These are phyloP conservation scores for Vitis rotundifolia DNA, from an alignment of 164 flowering plant species.

Conservation along the genomic window DNA sequence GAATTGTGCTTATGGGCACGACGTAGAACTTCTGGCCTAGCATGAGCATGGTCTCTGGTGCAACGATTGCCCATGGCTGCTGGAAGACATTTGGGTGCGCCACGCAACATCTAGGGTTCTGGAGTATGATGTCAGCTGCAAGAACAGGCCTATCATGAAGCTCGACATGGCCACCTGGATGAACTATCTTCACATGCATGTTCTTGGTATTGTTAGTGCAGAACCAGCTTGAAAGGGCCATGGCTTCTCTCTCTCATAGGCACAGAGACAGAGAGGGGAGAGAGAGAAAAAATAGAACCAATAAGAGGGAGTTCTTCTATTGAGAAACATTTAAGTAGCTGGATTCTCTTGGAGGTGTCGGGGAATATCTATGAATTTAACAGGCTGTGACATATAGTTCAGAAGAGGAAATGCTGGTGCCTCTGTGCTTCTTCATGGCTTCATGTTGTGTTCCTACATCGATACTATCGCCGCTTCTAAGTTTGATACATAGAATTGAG, in stretches of 20 bases:
- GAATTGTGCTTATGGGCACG: constrained; percentile 53
- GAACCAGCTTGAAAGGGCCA: constrained; percentile 40
- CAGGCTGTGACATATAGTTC: background rate
- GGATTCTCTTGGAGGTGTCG: background rate
- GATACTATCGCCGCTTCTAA: too few relatives aligned
- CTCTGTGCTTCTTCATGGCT: too few relatives aligned
- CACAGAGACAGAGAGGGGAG: background rate
- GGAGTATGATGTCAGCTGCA: constrained; percentile 48
- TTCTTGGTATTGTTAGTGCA: constrained; percentile 43
- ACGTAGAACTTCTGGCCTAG: constrained; percentile 58
- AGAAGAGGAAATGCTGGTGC: background rate
- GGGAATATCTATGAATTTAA: background rate
- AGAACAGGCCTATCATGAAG: constrained; percentile 58
- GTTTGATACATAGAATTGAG: too few relatives aligned
- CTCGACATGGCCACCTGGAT: constrained; percentile 65
- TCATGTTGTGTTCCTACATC: too few relatives aligned
- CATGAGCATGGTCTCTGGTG: constrained; percentile 46
- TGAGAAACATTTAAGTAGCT: background rate
- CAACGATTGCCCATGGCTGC: constrained; percentile 49
- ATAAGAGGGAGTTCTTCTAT: background rate
- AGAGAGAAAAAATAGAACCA: background rate
- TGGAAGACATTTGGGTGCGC: constrained; percentile 53
- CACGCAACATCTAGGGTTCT: constrained; percentile 60
- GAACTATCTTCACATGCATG: constrained; percentile 55
- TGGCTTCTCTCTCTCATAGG: background rate